Base-by-base conservation (phyloP, 2,329 filamentous ascomycete species). In the Cladosporium sphaerospermum region DNA sequence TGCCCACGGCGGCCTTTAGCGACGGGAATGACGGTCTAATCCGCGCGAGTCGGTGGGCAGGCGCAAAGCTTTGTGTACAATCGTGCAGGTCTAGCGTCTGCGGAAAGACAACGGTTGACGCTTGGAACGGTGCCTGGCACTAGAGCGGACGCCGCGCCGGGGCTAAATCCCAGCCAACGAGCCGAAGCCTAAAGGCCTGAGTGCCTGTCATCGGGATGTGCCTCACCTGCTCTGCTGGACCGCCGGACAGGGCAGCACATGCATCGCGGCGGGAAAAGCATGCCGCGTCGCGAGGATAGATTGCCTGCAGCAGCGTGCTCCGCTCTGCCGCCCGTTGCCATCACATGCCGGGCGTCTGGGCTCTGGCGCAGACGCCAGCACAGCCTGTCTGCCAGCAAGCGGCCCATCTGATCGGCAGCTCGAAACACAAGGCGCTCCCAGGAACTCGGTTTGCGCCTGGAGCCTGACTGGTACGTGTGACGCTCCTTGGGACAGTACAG, bases 371-470 rank as follows among this genome's bases (percentile, higher is more conserved):
- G 23, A 28, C 23, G 23, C 23, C 23, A 28, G 23, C 23, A 28
- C 23, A 28, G 23, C 23, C 23, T 28, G 23, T 28, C 37, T 28
- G 31, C 31, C 37, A 36, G 31, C 45, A 36, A 36, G 16, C 36
- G 31, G 34, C 34, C 40, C 40, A 42, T 42, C 31, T 32, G 48
- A 51, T 51, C 48, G 48, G 40, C 48, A 36, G 18, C 11, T n/a
- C 31, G 31, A 43, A 44, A 44, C 48, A 44, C 48, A 51, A 51
- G 48, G 48, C 48, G 48, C 48, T 43, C 48, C 48, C 48, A 51
- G 48, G 40, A 37, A 51, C 32, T 51, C 48, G 48, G 48, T 44
- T 47, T 47, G 45, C 48, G 40, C 28, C 48, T 51, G 48, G 48
- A 9, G 48, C 39, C 32, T 51, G 40, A 33, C 40, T 16, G 48